These are phyloP conservation scores for Sclerospora graminicola DNA, from an alignment of 352 stramenopile genomes.

Conservation along the genomic window DNA sequence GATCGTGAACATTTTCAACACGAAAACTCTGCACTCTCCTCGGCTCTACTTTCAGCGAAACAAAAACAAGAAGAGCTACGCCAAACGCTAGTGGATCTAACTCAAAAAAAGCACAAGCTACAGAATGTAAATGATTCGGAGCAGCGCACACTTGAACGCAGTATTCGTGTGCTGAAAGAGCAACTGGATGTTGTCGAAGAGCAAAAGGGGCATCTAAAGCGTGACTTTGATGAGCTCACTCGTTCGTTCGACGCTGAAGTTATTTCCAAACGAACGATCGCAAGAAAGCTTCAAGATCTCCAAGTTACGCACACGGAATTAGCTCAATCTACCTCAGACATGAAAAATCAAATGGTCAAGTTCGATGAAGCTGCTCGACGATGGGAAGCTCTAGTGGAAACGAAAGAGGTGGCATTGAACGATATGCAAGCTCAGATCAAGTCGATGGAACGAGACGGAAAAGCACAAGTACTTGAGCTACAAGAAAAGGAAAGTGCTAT, in stretches of 20 bases:
- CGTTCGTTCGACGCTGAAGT: conserved; percentile 10
- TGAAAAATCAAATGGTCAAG: conserved; percentile 8
- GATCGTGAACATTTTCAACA: conserved; percentile 27
- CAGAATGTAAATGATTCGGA: conserved; percentile 31
- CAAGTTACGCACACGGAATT: conserved; percentile 6
- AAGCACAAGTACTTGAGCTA: conserved; percentile 1
- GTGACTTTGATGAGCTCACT: conserved; percentile 16
- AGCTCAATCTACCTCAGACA: conserved; percentile 6
- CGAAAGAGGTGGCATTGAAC: conserved; percentile 7
- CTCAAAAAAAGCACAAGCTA: conserved; percentile 40
- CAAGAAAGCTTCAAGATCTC: conserved; percentile 5
- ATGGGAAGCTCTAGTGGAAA: conserved; percentile 4
- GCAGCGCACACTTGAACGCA: conserved; percentile 21
- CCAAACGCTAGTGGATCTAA: conserved; percentile 31
- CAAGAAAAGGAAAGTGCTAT: conserved; percentile 7
- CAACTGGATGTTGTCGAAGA: conserved; percentile 26
- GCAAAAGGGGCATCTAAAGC: conserved; percentile 18
- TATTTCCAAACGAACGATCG: conserved; percentile 6
- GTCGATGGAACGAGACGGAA: conserved; percentile 5
- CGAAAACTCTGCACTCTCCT: conserved; percentile 36
- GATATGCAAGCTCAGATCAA: conserved; percentile 3
- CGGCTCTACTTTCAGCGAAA: conserved; percentile 30
- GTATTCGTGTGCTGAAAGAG: conserved; percentile 20
- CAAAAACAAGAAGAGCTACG: conserved; percentile 48
- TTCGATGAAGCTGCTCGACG: conserved; percentile 6